Conservation (phyloP, 176 grass and related monocot species). For the Stipa capillata region DNA sequence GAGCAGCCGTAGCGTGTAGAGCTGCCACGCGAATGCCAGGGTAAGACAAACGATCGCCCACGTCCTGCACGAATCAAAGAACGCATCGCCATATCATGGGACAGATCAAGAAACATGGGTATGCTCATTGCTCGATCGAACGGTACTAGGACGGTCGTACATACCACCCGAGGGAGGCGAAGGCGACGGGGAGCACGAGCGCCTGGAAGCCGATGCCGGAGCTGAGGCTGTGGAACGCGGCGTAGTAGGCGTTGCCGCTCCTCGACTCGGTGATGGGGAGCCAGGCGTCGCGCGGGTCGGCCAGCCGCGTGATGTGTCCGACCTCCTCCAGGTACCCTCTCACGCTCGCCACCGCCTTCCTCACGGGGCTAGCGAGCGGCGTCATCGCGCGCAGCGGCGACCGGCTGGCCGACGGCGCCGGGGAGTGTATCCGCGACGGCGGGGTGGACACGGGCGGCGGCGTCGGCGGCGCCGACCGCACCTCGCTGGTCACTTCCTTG, state of each 20-base stretch:
- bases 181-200: slow-evolving; percentile 71
- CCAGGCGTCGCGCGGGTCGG: slow-evolving; percentile 80
- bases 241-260: slow-evolving; percentile 91
- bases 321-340: slow-evolving; percentile 58
- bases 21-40: slow-evolving; percentile 75
- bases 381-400: slow-evolving; percentile 52
- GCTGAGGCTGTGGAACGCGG: slow-evolving; percentile 93
- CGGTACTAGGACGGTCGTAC: no score
- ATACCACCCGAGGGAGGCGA: slow-evolving; percentile 82
- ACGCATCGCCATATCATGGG: no score
- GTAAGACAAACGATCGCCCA: slow-evolving; percentile 78
- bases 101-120: neutral
- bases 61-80: slow-evolving; percentile 46
- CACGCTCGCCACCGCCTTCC: slow-evolving; percentile 71
- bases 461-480: slow-evolving; percentile 47
- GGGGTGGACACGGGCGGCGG: slow-evolving; percentile 53
- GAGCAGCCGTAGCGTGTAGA: slow-evolving; percentile 90
- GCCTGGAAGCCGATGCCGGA: slow-evolving; percentile 98
- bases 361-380: slow-evolving; percentile 47
- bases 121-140: neutral
- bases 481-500: slow-evolving; percentile 41
- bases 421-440: slow-evolving; percentile 62
- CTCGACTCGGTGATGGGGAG: slow-evolving; percentile 94
- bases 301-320: slow-evolving; percentile 54
- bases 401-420: neutral